Evolutionary conservation across 1,284 basidiomycete species (phyloP), one percentile per base, ranked within the genome.

Genomic region (Ceratobasidium sp.): DNA sequence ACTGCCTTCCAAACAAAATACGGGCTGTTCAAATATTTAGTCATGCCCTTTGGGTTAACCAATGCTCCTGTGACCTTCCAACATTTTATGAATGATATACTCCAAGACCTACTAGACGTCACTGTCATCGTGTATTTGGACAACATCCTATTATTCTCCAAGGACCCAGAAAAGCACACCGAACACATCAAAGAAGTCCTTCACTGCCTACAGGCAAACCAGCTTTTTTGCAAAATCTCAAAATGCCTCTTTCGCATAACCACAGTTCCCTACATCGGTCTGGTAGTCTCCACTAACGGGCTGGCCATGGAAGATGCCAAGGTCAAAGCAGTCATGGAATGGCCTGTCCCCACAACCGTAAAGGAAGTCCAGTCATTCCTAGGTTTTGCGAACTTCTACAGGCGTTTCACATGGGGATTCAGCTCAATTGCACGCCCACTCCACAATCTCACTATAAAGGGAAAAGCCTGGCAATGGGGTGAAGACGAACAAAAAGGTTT

Each of bases 291-390:
- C 0, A 16, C 75, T 0, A 73, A 79, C 2, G 77, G 79, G 7
- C 74, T 85, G 14, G 33, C 49, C 0, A 85, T 86, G 83, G 79
- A 83, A 66, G 75, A 77, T 0, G 74, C 63, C 1, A 86, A 86
- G 76, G 72, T 86, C 0, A 40, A 79, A 2, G 77, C 79, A 0
- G 79, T 85, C 53, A 21, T 56, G 0, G 67, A 77, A 2, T 86
- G 84, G 84, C 81, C 80, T 0, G 38, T 38, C 0, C 84, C 83
- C 0, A 73, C 49, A 0, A 76, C 72, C 3, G 74, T 82, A n/a
- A 75, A 76, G 36, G 76, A 82, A 9, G 59, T 81, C n/a, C 79
- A 81, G 70, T 75, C 72, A 2, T 83, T 82, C 77, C 76, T 82
- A 14, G 81, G 81, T 33, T 79, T 83, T 40, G 78, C 77, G 16